Percentiles rank a stretch among this genome's conserved stretches.
phyloP scores from a whole-genome alignment of 75 land plant species.

The Cunninghamia lanceolata region DNA sequence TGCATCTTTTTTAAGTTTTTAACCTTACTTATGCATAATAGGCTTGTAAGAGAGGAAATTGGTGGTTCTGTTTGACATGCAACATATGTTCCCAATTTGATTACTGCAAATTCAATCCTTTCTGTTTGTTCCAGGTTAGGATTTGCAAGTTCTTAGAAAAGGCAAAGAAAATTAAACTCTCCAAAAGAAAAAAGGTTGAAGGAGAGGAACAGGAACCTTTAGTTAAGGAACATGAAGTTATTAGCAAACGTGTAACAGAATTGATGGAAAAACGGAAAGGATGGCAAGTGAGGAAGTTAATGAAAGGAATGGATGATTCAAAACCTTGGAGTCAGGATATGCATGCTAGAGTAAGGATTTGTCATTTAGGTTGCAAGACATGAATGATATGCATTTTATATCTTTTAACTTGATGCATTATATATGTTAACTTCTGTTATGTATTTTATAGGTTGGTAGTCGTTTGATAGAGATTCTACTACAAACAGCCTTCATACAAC shows the following conservation, averaged over 20 bases:
- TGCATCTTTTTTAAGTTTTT: background rate
- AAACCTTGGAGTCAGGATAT: conserved; percentile 72
- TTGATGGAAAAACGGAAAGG: conserved; percentile 64
- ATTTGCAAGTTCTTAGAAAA: conserved; percentile 53
- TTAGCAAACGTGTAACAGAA: conserved; percentile 51
- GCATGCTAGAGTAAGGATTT: conserved; percentile 59
- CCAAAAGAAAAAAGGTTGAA: conserved; percentile 17
- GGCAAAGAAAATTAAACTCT: conserved; percentile 45
- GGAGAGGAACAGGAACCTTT: conserved; percentile 17
- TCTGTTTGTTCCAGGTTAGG: conserved; percentile 40
- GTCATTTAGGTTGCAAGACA: background rate
- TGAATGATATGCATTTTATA: background rate
- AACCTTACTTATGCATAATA: background rate
- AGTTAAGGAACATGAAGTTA: conserved; percentile 26
- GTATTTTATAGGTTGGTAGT: conserved; percentile 63
- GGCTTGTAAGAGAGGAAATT: background rate
- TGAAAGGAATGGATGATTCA: conserved; percentile 43
- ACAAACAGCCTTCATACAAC: conserved; percentile 75
- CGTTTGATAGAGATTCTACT: conserved; percentile 74
- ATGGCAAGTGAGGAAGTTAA: conserved; percentile 39
- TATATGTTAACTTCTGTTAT: conserved; percentile 6
- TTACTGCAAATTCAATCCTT: background rate
- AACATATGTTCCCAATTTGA: background rate
- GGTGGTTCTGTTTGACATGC: background rate
- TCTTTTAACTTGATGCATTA: background rate